These are phyloP conservation scores for Colletotrichum melonis DNA, from an alignment of 2,329 filamentous ascomycete species.

Conservation along the genomic window DNA sequence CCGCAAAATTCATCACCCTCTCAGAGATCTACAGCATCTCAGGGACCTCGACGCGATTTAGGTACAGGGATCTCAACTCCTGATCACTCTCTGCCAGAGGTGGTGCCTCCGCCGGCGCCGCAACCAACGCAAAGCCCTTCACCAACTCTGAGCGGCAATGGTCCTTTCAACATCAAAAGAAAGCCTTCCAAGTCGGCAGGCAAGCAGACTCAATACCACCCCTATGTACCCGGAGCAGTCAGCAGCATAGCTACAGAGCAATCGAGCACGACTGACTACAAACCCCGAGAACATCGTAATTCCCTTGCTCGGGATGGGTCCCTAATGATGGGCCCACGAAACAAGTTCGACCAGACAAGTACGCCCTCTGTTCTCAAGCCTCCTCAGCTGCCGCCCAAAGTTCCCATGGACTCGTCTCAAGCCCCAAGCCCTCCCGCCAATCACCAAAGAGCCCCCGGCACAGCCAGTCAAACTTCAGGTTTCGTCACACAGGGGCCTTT, in stretches of 20 bases:
- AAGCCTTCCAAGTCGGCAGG: constrained; percentile 31
- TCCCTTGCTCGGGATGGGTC: constrained; percentile 42
- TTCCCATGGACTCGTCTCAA: constrained; percentile 8
- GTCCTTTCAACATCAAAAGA: constrained; percentile 21
- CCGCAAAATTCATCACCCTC: constrained; percentile 13
- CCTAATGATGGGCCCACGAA: constrained; percentile 37
- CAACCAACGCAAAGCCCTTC: background rate
- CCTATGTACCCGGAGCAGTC: constrained; percentile 27
- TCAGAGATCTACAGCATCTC: background rate
- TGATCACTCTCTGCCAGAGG: background rate
- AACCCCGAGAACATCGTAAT: constrained; percentile 20
- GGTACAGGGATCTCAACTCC: background rate
- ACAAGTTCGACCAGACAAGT: constrained; percentile 37
- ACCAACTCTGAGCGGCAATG: background rate
- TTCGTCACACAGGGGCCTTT: background rate
- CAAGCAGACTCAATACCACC: constrained; percentile 26
- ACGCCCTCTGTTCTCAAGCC: constrained; percentile 41
- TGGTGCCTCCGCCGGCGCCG: background rate
- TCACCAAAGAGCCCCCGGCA: background rate
- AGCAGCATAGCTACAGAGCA: background rate
- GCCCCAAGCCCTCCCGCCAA: background rate
- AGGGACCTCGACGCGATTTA: background rate
- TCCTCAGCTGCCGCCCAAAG: constrained; percentile 38
- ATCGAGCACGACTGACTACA: background rate
- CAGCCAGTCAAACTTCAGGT: background rate